These are phyloP conservation scores for Pichia kudriavzevii DNA, from an alignment of 1,139 yeast genomes.

Conservation along the genomic window DNA sequence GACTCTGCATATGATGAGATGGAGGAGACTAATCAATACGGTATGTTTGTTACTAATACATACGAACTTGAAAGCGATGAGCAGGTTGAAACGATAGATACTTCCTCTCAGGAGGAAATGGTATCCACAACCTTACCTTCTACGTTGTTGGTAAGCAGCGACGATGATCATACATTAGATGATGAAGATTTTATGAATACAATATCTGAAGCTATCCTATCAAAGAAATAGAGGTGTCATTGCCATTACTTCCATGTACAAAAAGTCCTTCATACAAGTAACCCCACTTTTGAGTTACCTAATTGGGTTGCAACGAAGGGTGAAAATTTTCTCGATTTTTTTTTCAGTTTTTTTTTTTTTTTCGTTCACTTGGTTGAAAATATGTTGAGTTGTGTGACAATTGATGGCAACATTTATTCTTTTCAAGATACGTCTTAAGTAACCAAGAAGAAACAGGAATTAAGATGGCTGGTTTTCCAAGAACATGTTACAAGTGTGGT, in stretches of 20 bases:
- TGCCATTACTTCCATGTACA: too few species aligned
- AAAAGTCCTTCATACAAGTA: too few species aligned
- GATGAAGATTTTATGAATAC: too few species aligned
- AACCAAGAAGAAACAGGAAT: too few species aligned
- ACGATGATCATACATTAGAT: too few species aligned
- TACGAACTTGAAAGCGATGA: background rate
- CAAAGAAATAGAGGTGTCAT: too few species aligned
- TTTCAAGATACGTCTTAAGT: too few species aligned
- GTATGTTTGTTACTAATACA: conserved; percentile 24
- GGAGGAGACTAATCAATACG: conserved; percentile 48
- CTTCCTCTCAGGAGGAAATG: too few species aligned
- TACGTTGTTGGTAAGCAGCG: too few species aligned
- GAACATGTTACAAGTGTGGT: conserved; percentile 89
- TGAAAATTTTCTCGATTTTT: background rate
- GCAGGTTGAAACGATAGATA: conserved; percentile 2
- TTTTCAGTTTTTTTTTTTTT: background rate
- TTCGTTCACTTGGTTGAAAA: background rate
- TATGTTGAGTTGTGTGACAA: background rate
- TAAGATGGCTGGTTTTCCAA: conserved; percentile 56
- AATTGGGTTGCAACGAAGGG: background rate
- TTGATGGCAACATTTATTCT: too few species aligned
- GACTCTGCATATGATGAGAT: conserved; percentile 41
- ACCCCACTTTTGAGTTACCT: background rate
- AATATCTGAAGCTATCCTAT: too few species aligned
- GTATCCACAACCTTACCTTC: too few species aligned